Conservation (phyloP, 805 yeast genomes). For the Candida hispaniensis region DNA sequence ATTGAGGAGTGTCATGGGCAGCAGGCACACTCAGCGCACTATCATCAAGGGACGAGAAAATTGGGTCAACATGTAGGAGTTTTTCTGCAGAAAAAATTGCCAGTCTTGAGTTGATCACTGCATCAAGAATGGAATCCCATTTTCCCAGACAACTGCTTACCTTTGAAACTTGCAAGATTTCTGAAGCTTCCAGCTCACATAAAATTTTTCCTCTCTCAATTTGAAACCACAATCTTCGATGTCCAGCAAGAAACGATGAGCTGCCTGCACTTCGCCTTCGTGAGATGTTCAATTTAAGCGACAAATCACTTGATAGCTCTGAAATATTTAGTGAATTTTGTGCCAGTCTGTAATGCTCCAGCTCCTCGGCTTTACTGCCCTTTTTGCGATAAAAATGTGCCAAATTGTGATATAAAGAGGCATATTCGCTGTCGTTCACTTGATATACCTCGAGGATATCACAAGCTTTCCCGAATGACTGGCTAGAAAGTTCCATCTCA, state of each 20-base stretch:
- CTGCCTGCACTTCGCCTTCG: no score
- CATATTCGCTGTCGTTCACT: slow-evolving; percentile 1
- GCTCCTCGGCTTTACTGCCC: slow-evolving; percentile 2
- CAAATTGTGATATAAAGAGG: neutral
- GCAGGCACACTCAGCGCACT: slow-evolving; percentile 9
- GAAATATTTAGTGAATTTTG: slow-evolving; percentile 2
- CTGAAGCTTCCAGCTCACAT: no score
- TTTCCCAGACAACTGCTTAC: slow-evolving; percentile 4
- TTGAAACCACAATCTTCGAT: neutral
- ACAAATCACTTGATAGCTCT: slow-evolving; percentile 7
- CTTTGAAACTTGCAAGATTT: no score
- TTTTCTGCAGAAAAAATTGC: slow-evolving; percentile 3
- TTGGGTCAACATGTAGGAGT: slow-evolving; percentile 7
- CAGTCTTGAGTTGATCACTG: slow-evolving; percentile 1
- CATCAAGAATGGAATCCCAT: slow-evolving; percentile 6
- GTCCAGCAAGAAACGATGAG: slow-evolving; percentile 1
- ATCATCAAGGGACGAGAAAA: slow-evolving; percentile 9
- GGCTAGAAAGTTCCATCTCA: neutral
- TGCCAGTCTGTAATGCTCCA: slow-evolving; percentile 1
- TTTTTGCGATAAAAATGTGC: slow-evolving; percentile 2
- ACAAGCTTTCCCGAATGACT: slow-evolving; percentile 1
- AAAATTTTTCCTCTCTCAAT: slow-evolving; percentile 5
- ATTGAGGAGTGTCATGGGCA: slow-evolving; percentile 1
- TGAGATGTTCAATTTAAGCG: slow-evolving; percentile 9
- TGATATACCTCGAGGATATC: slow-evolving; percentile 1